Conservation (phyloP, 495 filamentous ascomycete species). For the Penicillium dipodomyicola region DNA sequence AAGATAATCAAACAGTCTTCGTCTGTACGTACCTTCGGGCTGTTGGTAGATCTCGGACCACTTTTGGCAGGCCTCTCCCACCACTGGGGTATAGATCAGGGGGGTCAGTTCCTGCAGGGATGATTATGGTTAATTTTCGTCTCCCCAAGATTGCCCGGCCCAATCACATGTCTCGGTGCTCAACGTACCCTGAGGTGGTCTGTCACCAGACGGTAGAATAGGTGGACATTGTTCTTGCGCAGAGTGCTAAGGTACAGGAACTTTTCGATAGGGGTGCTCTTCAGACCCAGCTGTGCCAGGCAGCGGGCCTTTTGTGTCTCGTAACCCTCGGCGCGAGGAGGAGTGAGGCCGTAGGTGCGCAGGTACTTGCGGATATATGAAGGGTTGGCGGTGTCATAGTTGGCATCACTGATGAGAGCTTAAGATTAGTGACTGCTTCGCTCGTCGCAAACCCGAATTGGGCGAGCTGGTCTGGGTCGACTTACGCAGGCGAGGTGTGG, state of each 20-base stretch:
- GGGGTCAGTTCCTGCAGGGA: constrained; percentile 73
- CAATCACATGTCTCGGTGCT: constrained; percentile 13
- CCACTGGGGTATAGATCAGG: constrained; percentile 94
- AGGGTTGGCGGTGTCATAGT: constrained; percentile 63
- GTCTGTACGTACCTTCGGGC: constrained; percentile 66
- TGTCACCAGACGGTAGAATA: constrained; percentile 92
- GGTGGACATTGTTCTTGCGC: constrained; percentile 83
- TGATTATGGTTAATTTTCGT: constrained; percentile 14
- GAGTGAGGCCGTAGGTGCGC: constrained; percentile 67
- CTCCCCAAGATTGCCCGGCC: not conserved
- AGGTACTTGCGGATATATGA: constrained; percentile 65
- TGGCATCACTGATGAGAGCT: constrained; percentile 34
- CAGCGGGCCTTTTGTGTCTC: constrained; percentile 69
- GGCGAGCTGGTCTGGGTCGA: constrained; percentile 3
- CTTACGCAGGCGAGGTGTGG: constrained; percentile 40
- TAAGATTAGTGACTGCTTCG: not conserved
- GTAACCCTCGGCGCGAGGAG: constrained; percentile 67
- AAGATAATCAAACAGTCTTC: not conserved
- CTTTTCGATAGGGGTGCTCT: constrained; percentile 82
- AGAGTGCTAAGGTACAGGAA: constrained; percentile 90
- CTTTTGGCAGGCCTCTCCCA: constrained; percentile 92
- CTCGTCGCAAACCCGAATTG: not conserved
- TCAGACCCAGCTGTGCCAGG: constrained; percentile 70
- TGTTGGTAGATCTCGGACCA: constrained; percentile 96
- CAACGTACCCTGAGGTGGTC: constrained; percentile 72